A percentile compares a stretch with the other conserved stretches of the same genome.
phyloP scores from a whole-genome alignment of 768 basidiomycete genomes.

The Xanthoconium purpureum region DNA sequence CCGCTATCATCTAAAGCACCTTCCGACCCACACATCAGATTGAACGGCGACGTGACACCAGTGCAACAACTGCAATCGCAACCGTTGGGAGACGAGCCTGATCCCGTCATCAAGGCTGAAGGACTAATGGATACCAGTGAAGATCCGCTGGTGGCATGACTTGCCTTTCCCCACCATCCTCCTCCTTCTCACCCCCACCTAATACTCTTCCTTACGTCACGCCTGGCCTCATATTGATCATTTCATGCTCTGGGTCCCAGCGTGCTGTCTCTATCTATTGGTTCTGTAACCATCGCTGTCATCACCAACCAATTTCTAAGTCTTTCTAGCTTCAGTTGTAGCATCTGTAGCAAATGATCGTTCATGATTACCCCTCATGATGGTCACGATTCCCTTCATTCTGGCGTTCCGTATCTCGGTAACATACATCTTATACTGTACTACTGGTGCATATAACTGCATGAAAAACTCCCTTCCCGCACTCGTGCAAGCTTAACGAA shows the following conservation, averaged over 20 bases:
- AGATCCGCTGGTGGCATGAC: conserved; percentile 47
- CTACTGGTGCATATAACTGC: conserved; percentile 25
- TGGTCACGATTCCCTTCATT: conserved; percentile 31
- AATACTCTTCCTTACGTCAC: conserved; percentile 7
- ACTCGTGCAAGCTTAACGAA: conserved; percentile 21
- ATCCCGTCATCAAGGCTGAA: conserved; percentile 54
- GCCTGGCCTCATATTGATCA: conserved; percentile 8
- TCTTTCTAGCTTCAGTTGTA: conserved; percentile 26
- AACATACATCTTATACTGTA: conserved; percentile 38
- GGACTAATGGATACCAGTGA: conserved; percentile 67
- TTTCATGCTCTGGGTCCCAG: conserved; percentile 21
- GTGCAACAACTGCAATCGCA: conserved; percentile 48
- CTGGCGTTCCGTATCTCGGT: conserved; percentile 25
- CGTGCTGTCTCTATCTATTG: conserved; percentile 33
- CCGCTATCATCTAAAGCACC: conserved; percentile 43
- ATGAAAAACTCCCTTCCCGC: conserved; percentile 12
- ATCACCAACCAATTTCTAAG: conserved; percentile 25
- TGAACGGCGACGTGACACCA: conserved; percentile 47
- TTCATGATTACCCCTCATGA: conserved; percentile 35
- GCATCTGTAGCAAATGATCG: conserved; percentile 33
- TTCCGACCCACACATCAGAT: conserved; percentile 41
- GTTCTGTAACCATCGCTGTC: conserved; percentile 27
- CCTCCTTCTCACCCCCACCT: background rate
- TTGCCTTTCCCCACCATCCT: background rate
- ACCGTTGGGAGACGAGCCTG: conserved; percentile 53